Conservation (phyloP, 2,329 filamentous ascomycete genomes). For the Claviceps digitariae region DNA sequence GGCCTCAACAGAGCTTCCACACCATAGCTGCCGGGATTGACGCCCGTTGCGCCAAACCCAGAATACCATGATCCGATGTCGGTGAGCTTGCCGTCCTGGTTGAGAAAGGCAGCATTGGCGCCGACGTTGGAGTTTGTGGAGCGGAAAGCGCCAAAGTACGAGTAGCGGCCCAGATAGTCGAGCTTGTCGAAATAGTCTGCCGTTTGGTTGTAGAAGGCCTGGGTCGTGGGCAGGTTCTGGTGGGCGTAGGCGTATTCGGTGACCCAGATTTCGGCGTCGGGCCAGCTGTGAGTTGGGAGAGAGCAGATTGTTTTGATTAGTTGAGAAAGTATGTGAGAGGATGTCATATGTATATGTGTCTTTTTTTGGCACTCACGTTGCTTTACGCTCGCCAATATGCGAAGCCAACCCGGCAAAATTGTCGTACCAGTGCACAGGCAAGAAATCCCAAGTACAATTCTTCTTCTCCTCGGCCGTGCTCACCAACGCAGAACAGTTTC, state of each 20-base stretch:
- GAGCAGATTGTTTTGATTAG: not conserved
- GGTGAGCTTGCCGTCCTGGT: constrained; percentile 52
- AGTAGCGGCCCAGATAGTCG: constrained; percentile 50
- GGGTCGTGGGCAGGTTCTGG: constrained; percentile 40
- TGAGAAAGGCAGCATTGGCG: constrained; percentile 57
- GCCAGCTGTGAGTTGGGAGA: constrained; percentile 35
- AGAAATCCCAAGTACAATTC: constrained; percentile 49
- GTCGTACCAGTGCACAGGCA: constrained; percentile 56
- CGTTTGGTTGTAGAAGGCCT: constrained; percentile 55
- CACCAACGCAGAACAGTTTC: constrained; percentile 46
- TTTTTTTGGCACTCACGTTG: constrained; percentile 24
- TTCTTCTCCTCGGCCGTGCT: constrained; percentile 23
- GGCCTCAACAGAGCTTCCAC: not conserved
- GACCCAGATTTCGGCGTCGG: constrained; percentile 55
- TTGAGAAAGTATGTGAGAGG: too few species aligned
- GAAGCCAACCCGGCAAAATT: constrained; percentile 55
- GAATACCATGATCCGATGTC: constrained; percentile 69
- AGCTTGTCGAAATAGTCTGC: constrained; percentile 49
- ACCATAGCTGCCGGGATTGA: constrained; percentile 20
- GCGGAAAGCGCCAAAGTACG: constrained; percentile 65
- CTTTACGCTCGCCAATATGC: constrained; percentile 42
- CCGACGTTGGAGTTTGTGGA: constrained; percentile 60
- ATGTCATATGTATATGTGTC: too few species aligned
- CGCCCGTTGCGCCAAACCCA: constrained; percentile 36
- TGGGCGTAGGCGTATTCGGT: constrained; percentile 60